A percentile compares a stretch with the other conserved stretches of the same genome.
These are phyloP conservation scores for Pseudogymnoascus sp. DNA, from an alignment of 2,329 filamentous ascomycete genomes.

Conservation along the genomic window DNA sequence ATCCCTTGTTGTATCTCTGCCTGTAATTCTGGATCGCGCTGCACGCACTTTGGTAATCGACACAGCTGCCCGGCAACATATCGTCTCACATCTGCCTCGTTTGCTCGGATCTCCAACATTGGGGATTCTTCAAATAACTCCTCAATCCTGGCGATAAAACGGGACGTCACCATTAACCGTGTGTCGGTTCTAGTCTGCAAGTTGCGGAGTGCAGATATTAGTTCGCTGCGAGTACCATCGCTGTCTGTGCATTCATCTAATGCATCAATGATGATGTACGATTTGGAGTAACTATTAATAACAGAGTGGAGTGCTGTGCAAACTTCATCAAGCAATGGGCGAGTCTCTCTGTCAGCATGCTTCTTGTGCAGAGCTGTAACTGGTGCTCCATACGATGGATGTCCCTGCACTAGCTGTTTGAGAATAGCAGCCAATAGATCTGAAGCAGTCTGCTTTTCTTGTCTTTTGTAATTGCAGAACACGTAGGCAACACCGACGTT, in stretches of 20 bases:
- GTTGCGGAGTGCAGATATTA: not conserved
- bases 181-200: not conserved
- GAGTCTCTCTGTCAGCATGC: not conserved
- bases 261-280: constrained; percentile 18
- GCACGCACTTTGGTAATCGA: not conserved
- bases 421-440: constrained; percentile 20
- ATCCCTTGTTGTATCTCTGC: not conserved
- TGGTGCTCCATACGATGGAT: not conserved
- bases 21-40: not conserved
- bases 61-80: not conserved
- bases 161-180: not conserved
- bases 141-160: constrained; percentile 45
- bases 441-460: constrained; percentile 21
- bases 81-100: not conserved
- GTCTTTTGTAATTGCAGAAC: constrained; percentile 29
- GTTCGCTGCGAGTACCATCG: not conserved
- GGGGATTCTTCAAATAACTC: constrained; percentile 40
- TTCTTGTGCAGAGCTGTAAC: not conserved
- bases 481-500: constrained; percentile 28
- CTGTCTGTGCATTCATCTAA: constrained; percentile 16
- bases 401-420: constrained; percentile 22
- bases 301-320: constrained; percentile 14
- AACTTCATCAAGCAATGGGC: constrained; percentile 13
- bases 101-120: not conserved
- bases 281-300: constrained; percentile 13